Evolutionary conservation across 73 alveolate genomes (phyloP).

Genomic region (Breviolum minutum): DNA sequence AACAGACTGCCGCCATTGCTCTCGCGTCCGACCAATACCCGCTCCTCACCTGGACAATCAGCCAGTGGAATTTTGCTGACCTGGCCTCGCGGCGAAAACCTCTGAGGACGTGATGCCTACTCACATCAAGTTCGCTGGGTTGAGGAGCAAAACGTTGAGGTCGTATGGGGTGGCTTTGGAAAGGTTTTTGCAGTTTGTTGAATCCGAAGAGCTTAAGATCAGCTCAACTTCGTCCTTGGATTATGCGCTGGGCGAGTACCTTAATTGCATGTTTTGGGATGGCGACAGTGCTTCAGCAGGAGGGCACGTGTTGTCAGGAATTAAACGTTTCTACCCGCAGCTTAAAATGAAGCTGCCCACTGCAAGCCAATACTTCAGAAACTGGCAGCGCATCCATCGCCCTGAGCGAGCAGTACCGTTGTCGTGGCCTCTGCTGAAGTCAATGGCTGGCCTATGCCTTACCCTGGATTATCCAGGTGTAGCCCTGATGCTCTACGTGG

Average conservation of each 20-base stretch:
- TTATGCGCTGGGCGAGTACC: too few species aligned
- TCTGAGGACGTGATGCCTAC: too few species aligned
- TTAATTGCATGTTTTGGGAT: too few species aligned
- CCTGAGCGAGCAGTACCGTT: not conserved
- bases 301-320: too few species aligned
- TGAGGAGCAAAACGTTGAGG: too few species aligned
- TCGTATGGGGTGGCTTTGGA: too few species aligned
- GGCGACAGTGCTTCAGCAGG: too few species aligned
- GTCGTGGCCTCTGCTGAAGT: not conserved
- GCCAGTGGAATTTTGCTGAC: constrained; percentile 5
- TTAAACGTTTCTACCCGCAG: not conserved
- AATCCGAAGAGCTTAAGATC: too few species aligned
- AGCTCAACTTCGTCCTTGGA: too few species aligned
- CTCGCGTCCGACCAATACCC: not conserved
- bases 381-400: not conserved
- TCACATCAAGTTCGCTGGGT: too few species aligned
- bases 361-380: not conserved
- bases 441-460: not conserved
- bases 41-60: not conserved
- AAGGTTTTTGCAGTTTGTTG: too few species aligned
- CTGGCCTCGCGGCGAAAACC: not conserved
- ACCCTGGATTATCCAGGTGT: not conserved
- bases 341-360: not conserved
- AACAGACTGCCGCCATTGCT: not conserved
- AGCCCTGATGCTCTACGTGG: not conserved